Evolutionary conservation across 305 asterid species (phyloP).

Genomic region (Fraxinus xanthoxyloides): DNA sequence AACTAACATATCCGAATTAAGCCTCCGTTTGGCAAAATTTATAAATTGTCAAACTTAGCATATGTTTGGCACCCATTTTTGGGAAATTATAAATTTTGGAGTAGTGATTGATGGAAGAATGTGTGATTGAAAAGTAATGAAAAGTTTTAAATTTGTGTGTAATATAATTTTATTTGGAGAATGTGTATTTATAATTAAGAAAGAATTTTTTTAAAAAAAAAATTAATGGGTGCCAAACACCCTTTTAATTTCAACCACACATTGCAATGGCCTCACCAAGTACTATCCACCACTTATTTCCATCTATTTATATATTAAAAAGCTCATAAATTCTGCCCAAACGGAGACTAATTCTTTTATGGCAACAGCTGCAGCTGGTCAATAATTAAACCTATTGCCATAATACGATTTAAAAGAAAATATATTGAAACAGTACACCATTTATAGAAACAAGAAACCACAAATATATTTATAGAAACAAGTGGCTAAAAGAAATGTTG

Average conservation of each 20-base stretch:
- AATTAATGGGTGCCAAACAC: too few species aligned
- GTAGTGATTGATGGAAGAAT: too few species aligned
- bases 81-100: too few species aligned
- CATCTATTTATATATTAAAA: background rate
- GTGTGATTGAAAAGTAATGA: too few species aligned
- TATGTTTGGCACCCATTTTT: too few species aligned
- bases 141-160: too few species aligned
- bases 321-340: background rate
- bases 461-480: background rate
- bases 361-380: background rate
- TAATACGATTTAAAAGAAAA: background rate
- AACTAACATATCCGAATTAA: background rate
- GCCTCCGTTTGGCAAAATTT: background rate
- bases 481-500: slow-evolving; percentile 8
- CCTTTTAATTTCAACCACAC: background rate
- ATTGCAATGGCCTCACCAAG: background rate
- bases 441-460: background rate
- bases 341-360: background rate
- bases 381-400: background rate
- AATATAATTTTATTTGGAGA: too few species aligned
- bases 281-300: background rate
- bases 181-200: too few species aligned
- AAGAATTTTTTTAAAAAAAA: too few species aligned
- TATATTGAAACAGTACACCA: background rate
- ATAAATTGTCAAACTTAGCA: background rate